Base-by-base conservation (phyloP, 176 grass and related monocot genomes). In the Musa itinerans region DNA sequence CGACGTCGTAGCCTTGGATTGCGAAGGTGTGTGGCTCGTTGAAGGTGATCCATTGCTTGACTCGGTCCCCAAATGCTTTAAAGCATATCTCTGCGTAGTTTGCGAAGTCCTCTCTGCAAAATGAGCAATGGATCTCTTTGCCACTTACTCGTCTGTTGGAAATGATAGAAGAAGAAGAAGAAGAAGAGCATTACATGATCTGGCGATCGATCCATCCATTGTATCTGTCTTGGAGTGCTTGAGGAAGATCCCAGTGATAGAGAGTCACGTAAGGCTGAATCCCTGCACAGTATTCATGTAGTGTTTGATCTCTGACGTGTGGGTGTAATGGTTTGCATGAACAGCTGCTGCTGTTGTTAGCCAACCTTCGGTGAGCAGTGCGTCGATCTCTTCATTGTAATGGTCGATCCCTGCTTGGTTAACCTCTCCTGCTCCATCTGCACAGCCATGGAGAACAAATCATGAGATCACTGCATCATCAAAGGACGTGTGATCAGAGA, bases 201-300 rank as follows among this genome's bases (percentile, higher is more conserved):
- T 26, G 89, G 65, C 79, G 86, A 83, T 92, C 83, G 0, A 92
- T 70, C 93, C 93, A 96, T 52, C 93, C 89, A 0, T 22, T 75
- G 83, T 92, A 92, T 68, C 82, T 90, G 77, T 96, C 93, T 52
- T 88, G 81, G 62, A 96, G 79, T 34, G 87, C 85, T 89, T 89
- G 89, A 20, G 93, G 93, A 81, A 96, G 93, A 29, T 96, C 93
- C 93, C 93, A 96, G 79, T 96, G 93, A 66, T 90, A 96, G 19
- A 96, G 80, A 7, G 93, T 96, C 53, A 92, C 93, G 65, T 92
- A 92, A 14, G 89, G 89, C 68, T 93, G 77, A n/a, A 98, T 93
- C 12, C 94, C 94, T 98, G 78, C 12, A 74, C 65, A 26, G 0
- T 0, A 26, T 26, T 26, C 26, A 26, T 26, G 26, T 26, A 26